These are phyloP conservation scores for Rhynchospora tenuis DNA, from an alignment of 176 grass and related monocot species.

Conservation along the genomic window DNA sequence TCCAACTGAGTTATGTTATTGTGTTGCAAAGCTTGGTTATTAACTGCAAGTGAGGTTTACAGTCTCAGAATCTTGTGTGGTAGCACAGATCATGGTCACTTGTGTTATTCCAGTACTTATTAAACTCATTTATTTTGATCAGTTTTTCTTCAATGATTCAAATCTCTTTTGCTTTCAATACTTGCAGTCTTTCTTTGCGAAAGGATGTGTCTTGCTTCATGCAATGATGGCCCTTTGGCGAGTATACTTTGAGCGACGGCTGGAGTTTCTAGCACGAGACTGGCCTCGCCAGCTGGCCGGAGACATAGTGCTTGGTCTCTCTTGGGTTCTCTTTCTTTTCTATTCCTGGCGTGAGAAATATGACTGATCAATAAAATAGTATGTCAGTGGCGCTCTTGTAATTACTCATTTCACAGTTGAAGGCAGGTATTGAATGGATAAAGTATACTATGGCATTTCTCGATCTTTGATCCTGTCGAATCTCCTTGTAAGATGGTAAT, in stretches of 20 bases:
- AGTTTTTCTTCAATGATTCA: neutral
- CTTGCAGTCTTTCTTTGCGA: constrained; percentile 41
- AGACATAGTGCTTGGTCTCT: constrained; percentile 41
- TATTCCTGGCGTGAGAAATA: constrained; percentile 57
- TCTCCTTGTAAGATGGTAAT: constrained; percentile 13
- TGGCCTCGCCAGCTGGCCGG: constrained; percentile 48
- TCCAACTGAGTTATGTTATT: neutral
- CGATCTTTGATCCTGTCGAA: neutral
- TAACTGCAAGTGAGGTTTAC: neutral
- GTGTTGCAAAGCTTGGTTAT: neutral
- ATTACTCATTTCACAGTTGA: neutral
- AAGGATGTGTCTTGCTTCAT: constrained; percentile 48
- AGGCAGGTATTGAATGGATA: neutral
- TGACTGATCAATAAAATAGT: constrained; percentile 21
- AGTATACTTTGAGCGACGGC: constrained; percentile 41
- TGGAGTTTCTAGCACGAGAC: constrained; percentile 43
- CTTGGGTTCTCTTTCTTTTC: constrained; percentile 49
- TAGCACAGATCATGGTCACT: neutral
- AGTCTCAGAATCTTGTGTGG: neutral
- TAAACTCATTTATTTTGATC: neutral
- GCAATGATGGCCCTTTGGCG: constrained; percentile 41
- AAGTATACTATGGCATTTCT: neutral
- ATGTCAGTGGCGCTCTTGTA: constrained; percentile 2
- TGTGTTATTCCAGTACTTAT: neutral
- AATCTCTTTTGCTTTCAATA: constrained; percentile 8